These are phyloP conservation scores for Gyromitra esculenta DNA, from an alignment of 2,329 filamentous ascomycete genomes.

Conservation along the genomic window DNA sequence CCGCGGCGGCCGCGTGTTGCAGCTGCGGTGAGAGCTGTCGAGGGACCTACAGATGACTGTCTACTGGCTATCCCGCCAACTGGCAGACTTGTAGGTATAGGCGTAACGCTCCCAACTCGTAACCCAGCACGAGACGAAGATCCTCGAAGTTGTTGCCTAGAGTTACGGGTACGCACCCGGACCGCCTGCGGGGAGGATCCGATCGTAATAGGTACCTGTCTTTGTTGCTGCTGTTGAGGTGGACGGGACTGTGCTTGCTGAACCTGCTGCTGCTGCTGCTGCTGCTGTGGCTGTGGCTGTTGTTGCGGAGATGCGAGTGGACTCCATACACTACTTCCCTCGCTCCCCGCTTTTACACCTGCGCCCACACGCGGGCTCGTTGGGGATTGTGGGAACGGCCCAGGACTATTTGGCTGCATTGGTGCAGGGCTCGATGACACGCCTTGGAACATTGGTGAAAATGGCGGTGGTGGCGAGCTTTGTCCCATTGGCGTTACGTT, in stretches of 20 bases:
- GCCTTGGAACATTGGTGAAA: constrained; percentile 45
- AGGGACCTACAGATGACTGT: background rate
- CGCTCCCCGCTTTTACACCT: constrained; percentile 10
- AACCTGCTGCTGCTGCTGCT: constrained; percentile 20
- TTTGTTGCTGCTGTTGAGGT: constrained; percentile 33
- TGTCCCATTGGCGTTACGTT: constrained; percentile 44
- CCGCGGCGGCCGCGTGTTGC: constrained; percentile 31
- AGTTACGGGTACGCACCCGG: constrained; percentile 42
- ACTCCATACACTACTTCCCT: constrained; percentile 5
- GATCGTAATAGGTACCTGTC: constrained; percentile 41
- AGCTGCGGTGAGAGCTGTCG: constrained; percentile 5
- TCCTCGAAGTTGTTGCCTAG: constrained; percentile 44
- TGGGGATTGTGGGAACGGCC: constrained; percentile 15
- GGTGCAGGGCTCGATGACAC: constrained; percentile 29
- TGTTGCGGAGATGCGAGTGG: constrained; percentile 25
- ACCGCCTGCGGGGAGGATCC: constrained; percentile 30
- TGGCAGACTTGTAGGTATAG: constrained; percentile 22
- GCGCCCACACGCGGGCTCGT: constrained; percentile 19
- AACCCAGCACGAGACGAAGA: constrained; percentile 38
- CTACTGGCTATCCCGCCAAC: constrained; percentile 8
- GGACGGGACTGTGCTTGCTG: constrained; percentile 7
- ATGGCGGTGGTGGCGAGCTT: constrained; percentile 39
- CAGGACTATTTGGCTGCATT: constrained; percentile 30
- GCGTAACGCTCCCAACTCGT: constrained; percentile 30
- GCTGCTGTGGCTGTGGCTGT: constrained; percentile 21